Base-by-base conservation (phyloP, 805 yeast species). In the Teunomyces barrocoloradensis region DNA sequence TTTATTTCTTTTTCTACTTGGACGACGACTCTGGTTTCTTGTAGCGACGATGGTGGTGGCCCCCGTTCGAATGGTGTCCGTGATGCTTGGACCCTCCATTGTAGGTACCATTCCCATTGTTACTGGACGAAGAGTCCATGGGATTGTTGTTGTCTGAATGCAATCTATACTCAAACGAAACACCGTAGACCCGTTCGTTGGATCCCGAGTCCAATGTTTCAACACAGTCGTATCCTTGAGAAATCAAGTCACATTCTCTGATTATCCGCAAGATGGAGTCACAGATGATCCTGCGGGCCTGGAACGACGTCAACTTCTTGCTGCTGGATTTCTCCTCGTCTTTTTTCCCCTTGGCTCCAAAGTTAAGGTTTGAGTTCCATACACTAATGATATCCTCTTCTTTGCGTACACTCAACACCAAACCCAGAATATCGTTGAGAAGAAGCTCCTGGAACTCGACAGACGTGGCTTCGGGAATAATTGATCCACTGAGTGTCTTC, bases 341-440 rank as follows among this genome's bases (percentile, higher is more conserved):
- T 42, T 56, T 56, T 43, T 56, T 60, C 43, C 42, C 53, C 50
- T 54, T 50, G 43, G 60, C 57, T 33, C 60, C 51, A 47, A 69
- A 68, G 44, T 69, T 69, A 36, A 71, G 56, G 55, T 78, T 78
- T 17, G 78, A 72, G 63, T 82, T 83, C 89, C 89, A 84, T 42
- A 84, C 70, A 47, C 80, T 69, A 45, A 84, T 68, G 32, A 81
- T 75, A 54, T 79, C 82, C 50, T 81, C 86, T 50, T 80, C 84
- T 30, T 75, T 73, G 42, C 87, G 73, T 12, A 80, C 77, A 58
- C 84, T 77, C 45, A 83, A 68, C 15, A 80, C 85, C 29, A 82
- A 59, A 7, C 89, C 89, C 45, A 77, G 72, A 17, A 84, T 77
- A 58, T 80, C 84, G 50, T 73, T 69, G 52, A 73, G 59, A 13